Percentiles rank a stretch among this genome's conserved stretches.
Evolutionary conservation across 2,329 filamentous ascomycete species (phyloP).

Genomic region (Stemphylium lycopersici): DNA sequence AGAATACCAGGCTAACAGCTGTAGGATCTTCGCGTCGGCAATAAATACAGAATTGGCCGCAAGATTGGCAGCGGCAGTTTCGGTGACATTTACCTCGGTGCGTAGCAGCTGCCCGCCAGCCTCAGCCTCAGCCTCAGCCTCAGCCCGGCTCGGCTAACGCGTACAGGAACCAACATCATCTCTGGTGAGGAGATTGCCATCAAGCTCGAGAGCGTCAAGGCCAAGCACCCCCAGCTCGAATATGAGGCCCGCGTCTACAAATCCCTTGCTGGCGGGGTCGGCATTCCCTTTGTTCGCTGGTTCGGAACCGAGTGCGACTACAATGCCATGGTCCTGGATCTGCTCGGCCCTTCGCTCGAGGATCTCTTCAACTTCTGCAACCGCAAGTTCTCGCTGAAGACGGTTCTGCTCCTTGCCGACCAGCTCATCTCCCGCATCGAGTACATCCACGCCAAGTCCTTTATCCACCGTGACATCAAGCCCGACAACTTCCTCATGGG

Average conservation of each 20-base stretch:
- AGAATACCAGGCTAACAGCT: conserved; percentile 32
- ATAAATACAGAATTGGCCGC: conserved; percentile 98
- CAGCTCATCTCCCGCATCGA: conserved; percentile 99
- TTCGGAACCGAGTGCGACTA: conserved; percentile 99
- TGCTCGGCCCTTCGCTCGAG: conserved; percentile 93
- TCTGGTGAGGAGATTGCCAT: conserved; percentile 99
- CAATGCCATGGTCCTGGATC: conserved; percentile 99
- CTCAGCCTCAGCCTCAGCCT: not conserved
- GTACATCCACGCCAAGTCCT: conserved; percentile 99
- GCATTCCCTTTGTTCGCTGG: conserved; percentile 98
- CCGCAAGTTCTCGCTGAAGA: conserved; percentile 99
- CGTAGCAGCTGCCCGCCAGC: conserved; percentile 29
- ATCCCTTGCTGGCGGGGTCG: conserved; percentile 90
- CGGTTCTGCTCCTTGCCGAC: conserved; percentile 92
- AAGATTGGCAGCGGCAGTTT: conserved; percentile 99
- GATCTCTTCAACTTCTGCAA: conserved; percentile 99
- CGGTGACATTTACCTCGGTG: conserved; percentile 94
- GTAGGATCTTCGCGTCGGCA: conserved; percentile 97
- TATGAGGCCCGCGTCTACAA: conserved; percentile 96
- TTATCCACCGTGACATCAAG: conserved; percentile 99
- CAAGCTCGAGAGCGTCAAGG: conserved; percentile 99
- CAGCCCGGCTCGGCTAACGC: conserved; percentile 29
- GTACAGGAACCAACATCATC: conserved; percentile 93
- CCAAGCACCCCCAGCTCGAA: conserved; percentile 98
- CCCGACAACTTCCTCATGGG: conserved; percentile 99